Percentiles rank a stretch among this genome's conserved stretches.
These are phyloP conservation scores for Apiospora saccharicola DNA, from an alignment of 2,329 filamentous ascomycete species.

Conservation along the genomic window DNA sequence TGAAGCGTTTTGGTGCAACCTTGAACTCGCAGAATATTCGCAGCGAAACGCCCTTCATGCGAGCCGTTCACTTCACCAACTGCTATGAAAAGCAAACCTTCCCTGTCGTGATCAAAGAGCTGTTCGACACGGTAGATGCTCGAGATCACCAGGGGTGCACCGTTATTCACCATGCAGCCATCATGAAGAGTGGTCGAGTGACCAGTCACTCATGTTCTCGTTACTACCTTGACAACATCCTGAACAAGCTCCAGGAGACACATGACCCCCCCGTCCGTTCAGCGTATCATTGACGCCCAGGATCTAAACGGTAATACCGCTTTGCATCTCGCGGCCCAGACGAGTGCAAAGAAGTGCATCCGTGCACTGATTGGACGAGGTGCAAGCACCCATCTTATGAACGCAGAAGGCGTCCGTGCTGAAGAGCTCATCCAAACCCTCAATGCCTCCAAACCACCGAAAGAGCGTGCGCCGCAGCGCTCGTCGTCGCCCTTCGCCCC, in stretches of 20 bases:
- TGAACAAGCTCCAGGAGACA: slow-evolving; percentile 84
- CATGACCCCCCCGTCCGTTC: slow-evolving; percentile 79
- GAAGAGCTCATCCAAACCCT: slow-evolving; percentile 82
- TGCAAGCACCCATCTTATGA: slow-evolving; percentile 82
- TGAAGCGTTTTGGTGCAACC: slow-evolving; percentile 81
- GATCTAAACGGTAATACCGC: slow-evolving; percentile 92
- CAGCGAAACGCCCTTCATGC: slow-evolving; percentile 92
- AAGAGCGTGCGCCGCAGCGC: slow-evolving; percentile 72
- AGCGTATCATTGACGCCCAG: slow-evolving; percentile 79
- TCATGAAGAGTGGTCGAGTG: slow-evolving; percentile 80
- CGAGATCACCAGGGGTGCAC: slow-evolving; percentile 84
- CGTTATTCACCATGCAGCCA: slow-evolving; percentile 92
- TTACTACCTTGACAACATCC: slow-evolving; percentile 91
- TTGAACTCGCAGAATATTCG: slow-evolving; percentile 73
- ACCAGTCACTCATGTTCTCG: slow-evolving; percentile 88
- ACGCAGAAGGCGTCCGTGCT: slow-evolving; percentile 81
- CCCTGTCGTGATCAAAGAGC: slow-evolving; percentile 80
- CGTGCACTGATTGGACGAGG: slow-evolving; percentile 80
- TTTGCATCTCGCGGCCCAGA: slow-evolving; percentile 75
- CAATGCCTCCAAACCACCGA: slow-evolving; percentile 70
- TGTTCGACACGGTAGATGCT: slow-evolving; percentile 81
- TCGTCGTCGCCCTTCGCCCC: slow-evolving; percentile 78
- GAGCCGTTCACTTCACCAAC: slow-evolving; percentile 94
- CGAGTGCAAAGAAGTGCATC: slow-evolving; percentile 88
- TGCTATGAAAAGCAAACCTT: slow-evolving; percentile 95